Evolutionary conservation across 2,329 filamentous ascomycete species (phyloP), one percentile per base, ranked within the genome.

Genomic region (Metarhizium guizhouense): DNA sequence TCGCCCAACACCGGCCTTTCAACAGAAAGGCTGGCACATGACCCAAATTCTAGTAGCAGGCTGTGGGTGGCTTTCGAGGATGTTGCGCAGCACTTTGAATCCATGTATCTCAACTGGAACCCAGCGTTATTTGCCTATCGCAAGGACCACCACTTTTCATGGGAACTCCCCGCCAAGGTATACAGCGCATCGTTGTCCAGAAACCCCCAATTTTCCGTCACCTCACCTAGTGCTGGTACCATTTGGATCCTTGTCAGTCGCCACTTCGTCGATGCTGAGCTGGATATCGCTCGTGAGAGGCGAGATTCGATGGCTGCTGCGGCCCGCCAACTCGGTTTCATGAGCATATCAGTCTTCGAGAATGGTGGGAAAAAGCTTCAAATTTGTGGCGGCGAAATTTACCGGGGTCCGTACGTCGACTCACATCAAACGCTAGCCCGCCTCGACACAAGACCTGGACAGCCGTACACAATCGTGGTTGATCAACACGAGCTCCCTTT

Each of bases 21-120:
- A 30, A 29, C 7, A 48, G 25, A 29, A 18, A 8, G 20, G 14
- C 11, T 14, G 11, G 13, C 25, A 30, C 29, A n/a, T 34, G n/a
- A 38, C 4, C 7, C 18, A 14, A 16, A 5, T n/a, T 47, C 64
- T 55, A 68, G 87, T 0, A 90, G 91, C n/a, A 90, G 87, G 1
- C 95, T 96, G 66, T 97, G 94, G 93, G 95, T 97, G 72, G 84
- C 86, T 29, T 83, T 94, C 32, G 88, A 95, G 62, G 88, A 91
- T 60, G 84, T 96, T 4, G 81, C 90, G 40, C 91, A 96, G 64
- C 86, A 96, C 66, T 99, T 96, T 60, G 91, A 97, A 68, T 95
- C 92, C 18, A 83, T 99, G 62, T 99, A 97, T 69, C 77, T 99
- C 54, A 99, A 97, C 71, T 99, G 94, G 94, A 96, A 96, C 61